phyloP scores from a whole-genome alignment of 2,329 filamentous ascomycete species.

The Alternaria viburni region DNA sequence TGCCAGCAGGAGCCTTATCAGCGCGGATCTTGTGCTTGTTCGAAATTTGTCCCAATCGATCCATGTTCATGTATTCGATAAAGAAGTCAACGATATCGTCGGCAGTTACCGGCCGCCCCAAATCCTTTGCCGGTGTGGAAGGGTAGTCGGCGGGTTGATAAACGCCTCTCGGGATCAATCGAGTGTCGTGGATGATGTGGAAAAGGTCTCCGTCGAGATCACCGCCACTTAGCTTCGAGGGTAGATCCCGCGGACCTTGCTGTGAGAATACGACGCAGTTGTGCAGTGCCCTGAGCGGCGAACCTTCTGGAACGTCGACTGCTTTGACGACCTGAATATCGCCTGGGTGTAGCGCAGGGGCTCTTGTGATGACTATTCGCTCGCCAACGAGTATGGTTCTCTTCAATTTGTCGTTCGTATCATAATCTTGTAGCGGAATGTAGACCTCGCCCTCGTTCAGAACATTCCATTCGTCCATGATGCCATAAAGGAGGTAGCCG shows the following conservation, averaged over 20 bases:
- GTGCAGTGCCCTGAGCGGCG: constrained; percentile 65
- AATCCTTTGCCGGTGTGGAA: constrained; percentile 60
- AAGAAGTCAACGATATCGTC: constrained; percentile 82
- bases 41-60: constrained; percentile 52
- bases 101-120: constrained; percentile 65
- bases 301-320: constrained; percentile 62
- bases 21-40: constrained; percentile 52
- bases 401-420: constrained; percentile 25
- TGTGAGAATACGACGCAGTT: constrained; percentile 84
- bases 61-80: constrained; percentile 58
- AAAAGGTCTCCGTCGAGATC: constrained; percentile 86
- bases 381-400: constrained; percentile 29
- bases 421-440: constrained; percentile 60
- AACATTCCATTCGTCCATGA: constrained; percentile 80
- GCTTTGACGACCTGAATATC: constrained; percentile 74
- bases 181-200: constrained; percentile 75
- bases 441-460: constrained; percentile 73
- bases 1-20: constrained; percentile 43
- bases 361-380: constrained; percentile 72
- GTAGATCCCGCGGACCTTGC: constrained; percentile 73
- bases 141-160: constrained; percentile 74
- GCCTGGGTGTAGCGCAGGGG: constrained; percentile 80
- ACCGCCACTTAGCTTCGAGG: constrained; percentile 79
- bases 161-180: constrained; percentile 53
- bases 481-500: constrained; percentile 78